These are phyloP conservation scores for Saururus chinensis DNA, from an alignment of 164 flowering plant genomes.

Conservation along the genomic window DNA sequence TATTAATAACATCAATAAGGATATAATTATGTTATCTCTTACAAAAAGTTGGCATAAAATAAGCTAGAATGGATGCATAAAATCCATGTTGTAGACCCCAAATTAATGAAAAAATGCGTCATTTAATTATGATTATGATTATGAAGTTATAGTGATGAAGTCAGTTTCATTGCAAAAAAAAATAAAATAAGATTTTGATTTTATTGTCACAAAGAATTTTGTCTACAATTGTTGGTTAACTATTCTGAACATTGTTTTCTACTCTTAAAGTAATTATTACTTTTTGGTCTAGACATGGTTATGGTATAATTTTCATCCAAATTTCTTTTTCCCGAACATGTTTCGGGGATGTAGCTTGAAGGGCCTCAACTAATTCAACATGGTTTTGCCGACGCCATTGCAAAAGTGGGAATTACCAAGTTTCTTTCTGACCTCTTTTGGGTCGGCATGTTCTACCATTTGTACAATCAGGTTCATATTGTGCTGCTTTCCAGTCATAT, in stretches of 20 bases:
- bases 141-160: too few relatives aligned
- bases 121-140: too few relatives aligned
- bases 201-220: background rate
- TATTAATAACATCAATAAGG: too few relatives aligned
- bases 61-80: too few relatives aligned
- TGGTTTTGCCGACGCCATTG: slow-evolving; percentile 82
- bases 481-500: background rate
- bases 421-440: slow-evolving; percentile 84
- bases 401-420: slow-evolving; percentile 82
- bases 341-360: slow-evolving; percentile 44
- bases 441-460: slow-evolving; percentile 99
- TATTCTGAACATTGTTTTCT: background rate
- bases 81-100: too few relatives aligned
- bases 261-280: background rate
- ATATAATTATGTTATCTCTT: too few relatives aligned
- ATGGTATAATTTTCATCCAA: background rate
- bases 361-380: slow-evolving; percentile 67
- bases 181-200: too few relatives aligned
- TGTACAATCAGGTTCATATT: slow-evolving; percentile 78
- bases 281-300: background rate
- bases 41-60: too few relatives aligned
- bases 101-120: too few relatives aligned
- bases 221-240: background rate
- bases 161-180: too few relatives aligned
- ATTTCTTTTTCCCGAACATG: background rate